Percentiles rank a stretch among this genome's conserved stretches.
Conservation (phyloP, 2,329 filamentous ascomycete species). For the Clonostachys rhizophaga region DNA sequence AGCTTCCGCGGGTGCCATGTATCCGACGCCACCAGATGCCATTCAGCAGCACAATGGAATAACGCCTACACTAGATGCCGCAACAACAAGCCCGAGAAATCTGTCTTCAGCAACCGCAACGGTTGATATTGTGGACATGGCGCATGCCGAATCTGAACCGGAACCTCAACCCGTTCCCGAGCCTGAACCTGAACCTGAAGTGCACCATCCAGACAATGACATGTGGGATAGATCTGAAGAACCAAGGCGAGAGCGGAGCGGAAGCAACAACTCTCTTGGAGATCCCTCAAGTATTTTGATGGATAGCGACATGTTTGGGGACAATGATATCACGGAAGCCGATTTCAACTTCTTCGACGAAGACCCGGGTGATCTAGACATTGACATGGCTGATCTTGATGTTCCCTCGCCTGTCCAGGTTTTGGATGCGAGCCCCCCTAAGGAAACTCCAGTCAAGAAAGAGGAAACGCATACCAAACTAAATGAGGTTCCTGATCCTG, state of each 20-base stretch:
- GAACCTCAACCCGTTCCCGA: too few relatives aligned
- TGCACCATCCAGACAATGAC: constrained; percentile 10
- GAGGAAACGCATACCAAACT: constrained; percentile 3
- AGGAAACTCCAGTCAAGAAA: background rate
- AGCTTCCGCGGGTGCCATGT: constrained; percentile 50
- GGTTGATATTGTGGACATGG: constrained; percentile 23
- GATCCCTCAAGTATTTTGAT: constrained; percentile 61
- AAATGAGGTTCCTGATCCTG: constrained; percentile 2
- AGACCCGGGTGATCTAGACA: constrained; percentile 1
- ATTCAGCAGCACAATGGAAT: constrained; percentile 47
- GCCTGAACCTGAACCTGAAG: constrained; percentile 6
- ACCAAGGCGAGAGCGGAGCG: constrained; percentile 36
- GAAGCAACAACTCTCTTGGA: constrained; percentile 28
- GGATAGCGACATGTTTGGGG: constrained; percentile 67
- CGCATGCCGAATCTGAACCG: constrained; percentile 11
- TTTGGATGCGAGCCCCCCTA: background rate
- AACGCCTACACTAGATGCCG: constrained; percentile 52
- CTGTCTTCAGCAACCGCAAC: constrained; percentile 7
- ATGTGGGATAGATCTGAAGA: constrained; percentile 13
- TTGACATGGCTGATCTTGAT: constrained; percentile 2
- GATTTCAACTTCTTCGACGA: constrained; percentile 85
- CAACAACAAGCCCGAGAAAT: constrained; percentile 50
- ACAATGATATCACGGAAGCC: constrained; percentile 72
- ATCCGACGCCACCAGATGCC: constrained; percentile 68
- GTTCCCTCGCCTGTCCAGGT: background rate